A percentile compares a stretch with the other conserved stretches of the same genome.
Evolutionary conservation across 805 yeast genomes (phyloP).

Genomic region (Lipomyces mesembrius): DNA sequence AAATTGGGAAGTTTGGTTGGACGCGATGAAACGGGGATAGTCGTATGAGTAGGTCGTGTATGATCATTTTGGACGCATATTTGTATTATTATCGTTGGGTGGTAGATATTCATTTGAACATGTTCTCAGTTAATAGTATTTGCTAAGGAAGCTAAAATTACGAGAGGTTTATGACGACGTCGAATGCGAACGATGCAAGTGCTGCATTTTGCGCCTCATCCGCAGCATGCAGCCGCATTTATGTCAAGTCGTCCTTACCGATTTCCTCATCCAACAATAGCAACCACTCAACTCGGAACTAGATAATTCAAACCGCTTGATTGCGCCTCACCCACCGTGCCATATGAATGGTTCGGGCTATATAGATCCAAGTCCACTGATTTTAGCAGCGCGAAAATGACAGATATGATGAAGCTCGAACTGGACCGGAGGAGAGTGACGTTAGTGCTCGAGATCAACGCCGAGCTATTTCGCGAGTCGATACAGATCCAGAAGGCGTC

Average conservation of each 20-base stretch:
- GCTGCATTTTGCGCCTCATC: neutral
- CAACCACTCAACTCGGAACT: neutral
- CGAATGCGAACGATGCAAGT: too few species aligned
- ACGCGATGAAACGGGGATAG: slow-evolving; percentile 9
- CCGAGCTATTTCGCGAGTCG: slow-evolving; percentile 42
- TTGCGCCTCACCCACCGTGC: neutral
- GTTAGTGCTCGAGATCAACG: slow-evolving; percentile 44
- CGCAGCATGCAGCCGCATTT: neutral
- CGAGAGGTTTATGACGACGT: too few species aligned
- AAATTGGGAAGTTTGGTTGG: slow-evolving; percentile 33
- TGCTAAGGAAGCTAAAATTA: neutral
- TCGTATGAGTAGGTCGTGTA: neutral
- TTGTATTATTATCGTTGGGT: neutral
- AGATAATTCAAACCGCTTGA: neutral
- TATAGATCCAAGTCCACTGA: neutral
- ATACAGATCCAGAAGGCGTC: slow-evolving; percentile 24
- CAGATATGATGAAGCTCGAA: slow-evolving; percentile 34
- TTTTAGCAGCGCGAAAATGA: slow-evolving; percentile 1
- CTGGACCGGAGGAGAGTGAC: slow-evolving; percentile 42
- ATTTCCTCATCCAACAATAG: neutral
- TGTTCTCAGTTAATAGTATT: neutral
- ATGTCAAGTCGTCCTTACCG: neutral
- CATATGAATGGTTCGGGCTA: neutral
- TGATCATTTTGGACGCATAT: slow-evolving; percentile 1
- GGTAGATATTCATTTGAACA: neutral